These are phyloP conservation scores for Chlamydomonas sphaeroides DNA, from an alignment of 139 green algal genomes.

Conservation along the genomic window DNA sequence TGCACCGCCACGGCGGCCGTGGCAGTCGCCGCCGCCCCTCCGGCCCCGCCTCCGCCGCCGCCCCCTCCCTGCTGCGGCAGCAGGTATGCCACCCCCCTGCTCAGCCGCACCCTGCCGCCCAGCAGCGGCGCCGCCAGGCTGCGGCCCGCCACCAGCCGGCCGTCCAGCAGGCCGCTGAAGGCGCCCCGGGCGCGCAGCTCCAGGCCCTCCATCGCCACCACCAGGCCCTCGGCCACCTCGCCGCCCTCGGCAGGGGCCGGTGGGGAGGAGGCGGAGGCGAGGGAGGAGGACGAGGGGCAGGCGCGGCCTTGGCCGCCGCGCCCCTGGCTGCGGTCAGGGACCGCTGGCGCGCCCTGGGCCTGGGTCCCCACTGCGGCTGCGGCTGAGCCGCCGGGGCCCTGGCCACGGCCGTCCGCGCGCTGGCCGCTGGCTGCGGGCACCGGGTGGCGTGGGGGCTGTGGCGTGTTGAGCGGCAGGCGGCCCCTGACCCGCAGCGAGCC, in stretches of 20 bases:
- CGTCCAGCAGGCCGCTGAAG: slow-evolving; percentile 79
- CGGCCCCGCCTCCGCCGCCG: background rate
- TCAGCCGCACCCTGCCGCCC: slow-evolving; percentile 73
- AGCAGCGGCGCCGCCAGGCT: slow-evolving; percentile 72
- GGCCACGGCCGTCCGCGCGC: background rate
- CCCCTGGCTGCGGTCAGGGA: background rate
- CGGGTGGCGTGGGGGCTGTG: too few relatives aligned
- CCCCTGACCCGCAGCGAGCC: slow-evolving; percentile 73
- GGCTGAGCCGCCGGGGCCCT: background rate
- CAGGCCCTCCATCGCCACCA: slow-evolving; percentile 60
- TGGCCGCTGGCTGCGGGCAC: too few relatives aligned
- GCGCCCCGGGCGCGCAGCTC: slow-evolving; percentile 78
- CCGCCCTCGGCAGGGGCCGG: background rate
- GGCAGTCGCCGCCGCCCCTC: too few relatives aligned
- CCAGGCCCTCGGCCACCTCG: slow-evolving; percentile 19
- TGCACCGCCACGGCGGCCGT: too few relatives aligned
- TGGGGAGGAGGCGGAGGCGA: background rate
- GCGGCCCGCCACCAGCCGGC: slow-evolving; percentile 57
- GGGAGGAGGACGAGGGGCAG: background rate
- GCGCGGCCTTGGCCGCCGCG: background rate
- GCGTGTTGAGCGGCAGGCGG: slow-evolving; percentile 60
- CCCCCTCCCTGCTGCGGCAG: too few relatives aligned
- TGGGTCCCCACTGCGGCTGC: background rate
- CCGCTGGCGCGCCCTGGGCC: too few relatives aligned
- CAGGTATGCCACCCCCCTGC: slow-evolving; percentile 72